Percentiles rank a stretch among this genome's conserved stretches.
Conservation (phyloP, 2,329 filamentous ascomycete genomes). For the Aureobasidium sp. region DNA sequence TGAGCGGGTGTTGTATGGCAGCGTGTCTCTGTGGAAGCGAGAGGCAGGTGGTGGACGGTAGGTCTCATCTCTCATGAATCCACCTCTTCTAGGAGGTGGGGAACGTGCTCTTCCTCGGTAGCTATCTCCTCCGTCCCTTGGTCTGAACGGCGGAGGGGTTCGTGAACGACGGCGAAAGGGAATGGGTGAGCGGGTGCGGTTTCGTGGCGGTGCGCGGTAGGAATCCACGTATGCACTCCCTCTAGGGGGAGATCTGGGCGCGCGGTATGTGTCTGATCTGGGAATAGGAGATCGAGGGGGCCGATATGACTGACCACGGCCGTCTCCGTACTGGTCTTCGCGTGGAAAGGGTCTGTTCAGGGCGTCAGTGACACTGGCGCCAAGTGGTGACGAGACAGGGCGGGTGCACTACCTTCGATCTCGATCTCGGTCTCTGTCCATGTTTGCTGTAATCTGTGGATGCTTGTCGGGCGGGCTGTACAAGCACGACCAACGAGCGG, state of each 20-base stretch:
- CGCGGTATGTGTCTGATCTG: conserved; percentile 34
- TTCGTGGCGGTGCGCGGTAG: conserved; percentile 26
- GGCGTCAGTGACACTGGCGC: background rate
- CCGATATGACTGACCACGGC: conserved; percentile 34
- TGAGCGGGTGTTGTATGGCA: conserved; percentile 28
- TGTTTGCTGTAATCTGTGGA: conserved; percentile 13
- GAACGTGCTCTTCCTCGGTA: conserved; percentile 30
- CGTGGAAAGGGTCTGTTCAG: conserved; percentile 22
- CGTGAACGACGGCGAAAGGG: conserved; percentile 28
- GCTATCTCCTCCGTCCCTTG: conserved; percentile 28
- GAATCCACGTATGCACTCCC: conserved; percentile 28
- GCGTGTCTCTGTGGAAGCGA: conserved; percentile 28
- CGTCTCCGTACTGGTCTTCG: conserved; percentile 30
- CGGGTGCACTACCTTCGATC: conserved; percentile 35
- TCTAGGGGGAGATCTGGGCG: conserved; percentile 42
- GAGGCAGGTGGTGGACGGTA: conserved; percentile 31
- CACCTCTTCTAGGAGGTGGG: conserved; percentile 26
- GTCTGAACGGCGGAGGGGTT: conserved; percentile 25
- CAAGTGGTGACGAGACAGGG: background rate
- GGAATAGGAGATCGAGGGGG: conserved; percentile 29
- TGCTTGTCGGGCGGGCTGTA: background rate
- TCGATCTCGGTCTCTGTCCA: conserved; percentile 33
- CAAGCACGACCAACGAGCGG: background rate
- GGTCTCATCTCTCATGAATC: conserved; percentile 30
- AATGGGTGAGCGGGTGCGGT: conserved; percentile 23